phyloP scores from a whole-genome alignment of 1,284 basidiomycete species.

The Heterobasidion irregulare region DNA sequence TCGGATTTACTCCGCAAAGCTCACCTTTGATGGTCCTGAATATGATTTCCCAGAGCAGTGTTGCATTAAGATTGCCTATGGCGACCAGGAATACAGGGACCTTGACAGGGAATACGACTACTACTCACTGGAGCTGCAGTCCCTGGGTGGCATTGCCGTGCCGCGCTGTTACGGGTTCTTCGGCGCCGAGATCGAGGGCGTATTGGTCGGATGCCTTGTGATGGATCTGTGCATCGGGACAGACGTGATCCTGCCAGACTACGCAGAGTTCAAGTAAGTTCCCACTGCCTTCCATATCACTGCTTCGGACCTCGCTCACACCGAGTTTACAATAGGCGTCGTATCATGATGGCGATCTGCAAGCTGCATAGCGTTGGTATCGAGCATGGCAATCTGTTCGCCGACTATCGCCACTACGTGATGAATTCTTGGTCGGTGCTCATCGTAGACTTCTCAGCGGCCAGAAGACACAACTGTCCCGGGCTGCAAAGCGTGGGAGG shows the following conservation, averaged over 20 bases:
- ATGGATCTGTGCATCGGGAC: not conserved
- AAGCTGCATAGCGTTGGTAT: slow-evolving; percentile 4
- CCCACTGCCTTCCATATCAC: no score
- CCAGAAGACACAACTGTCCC: not conserved
- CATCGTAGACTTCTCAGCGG: slow-evolving; percentile 5
- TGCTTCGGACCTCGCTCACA: not conserved
- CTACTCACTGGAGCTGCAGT: not conserved
- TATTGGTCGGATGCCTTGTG: not conserved
- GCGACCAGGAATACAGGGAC: no score
- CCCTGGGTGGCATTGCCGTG: not conserved
- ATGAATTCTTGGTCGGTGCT: slow-evolving; percentile 4
- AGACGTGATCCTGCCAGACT: not conserved
- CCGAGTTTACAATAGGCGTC: not conserved
- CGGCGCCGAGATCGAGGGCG: not conserved
- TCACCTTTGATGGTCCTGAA: no score
- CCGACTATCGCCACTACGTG: slow-evolving; percentile 6
- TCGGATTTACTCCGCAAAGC: no score
- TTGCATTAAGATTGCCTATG: no score
- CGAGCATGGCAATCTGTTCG: slow-evolving; percentile 1
- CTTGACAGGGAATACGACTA: not conserved
- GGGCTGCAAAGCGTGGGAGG: not conserved
- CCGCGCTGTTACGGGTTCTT: not conserved
- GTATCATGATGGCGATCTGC: slow-evolving; percentile 6
- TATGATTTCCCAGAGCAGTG: no score
- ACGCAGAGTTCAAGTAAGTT: slow-evolving; percentile 4